Conservation (phyloP, 2,329 filamentous ascomycete species). For the Didymella pinodella region DNA sequence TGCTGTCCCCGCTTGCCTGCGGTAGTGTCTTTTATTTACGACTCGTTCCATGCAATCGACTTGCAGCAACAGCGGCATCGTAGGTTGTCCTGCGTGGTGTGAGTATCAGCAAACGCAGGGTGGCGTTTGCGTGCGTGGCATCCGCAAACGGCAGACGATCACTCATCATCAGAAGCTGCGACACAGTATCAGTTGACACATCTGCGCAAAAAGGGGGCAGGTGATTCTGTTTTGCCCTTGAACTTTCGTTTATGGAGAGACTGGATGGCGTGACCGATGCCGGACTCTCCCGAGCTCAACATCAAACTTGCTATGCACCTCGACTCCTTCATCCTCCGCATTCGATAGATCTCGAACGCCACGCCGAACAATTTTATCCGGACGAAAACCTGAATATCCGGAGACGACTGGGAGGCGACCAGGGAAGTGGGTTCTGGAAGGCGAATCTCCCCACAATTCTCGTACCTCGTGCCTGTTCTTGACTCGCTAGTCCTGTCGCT, state of each 20-base stretch:
- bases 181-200: constrained; percentile 15
- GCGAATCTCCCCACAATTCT: constrained; percentile 25
- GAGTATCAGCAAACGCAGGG: constrained; percentile 14
- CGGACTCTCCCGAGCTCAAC: constrained; percentile 22
- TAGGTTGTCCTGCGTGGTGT: constrained; percentile 9
- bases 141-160: constrained; percentile 11
- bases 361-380: constrained; percentile 22
- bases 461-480: constrained; percentile 25
- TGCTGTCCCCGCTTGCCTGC: neutral
- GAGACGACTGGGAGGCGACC: constrained; percentile 20
- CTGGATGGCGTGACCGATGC: constrained; percentile 21
- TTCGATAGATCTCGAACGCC: constrained; percentile 22
- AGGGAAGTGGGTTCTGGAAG: constrained; percentile 25
- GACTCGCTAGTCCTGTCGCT: constrained; percentile 22
- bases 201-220: constrained; percentile 10
- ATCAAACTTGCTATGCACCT: constrained; percentile 21
- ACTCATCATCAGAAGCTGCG: constrained; percentile 2
- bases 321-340: constrained; percentile 15
- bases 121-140: constrained; percentile 2
- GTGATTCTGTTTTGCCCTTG: constrained; percentile 15
- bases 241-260: constrained; percentile 11
- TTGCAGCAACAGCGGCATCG: neutral
- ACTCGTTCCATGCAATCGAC: neutral
- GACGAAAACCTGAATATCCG: constrained; percentile 18
- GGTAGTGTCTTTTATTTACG: constrained; percentile 1